phyloP scores from a whole-genome alignment of 2,329 filamentous ascomycete species.

The Amauroascus verrucosus region DNA sequence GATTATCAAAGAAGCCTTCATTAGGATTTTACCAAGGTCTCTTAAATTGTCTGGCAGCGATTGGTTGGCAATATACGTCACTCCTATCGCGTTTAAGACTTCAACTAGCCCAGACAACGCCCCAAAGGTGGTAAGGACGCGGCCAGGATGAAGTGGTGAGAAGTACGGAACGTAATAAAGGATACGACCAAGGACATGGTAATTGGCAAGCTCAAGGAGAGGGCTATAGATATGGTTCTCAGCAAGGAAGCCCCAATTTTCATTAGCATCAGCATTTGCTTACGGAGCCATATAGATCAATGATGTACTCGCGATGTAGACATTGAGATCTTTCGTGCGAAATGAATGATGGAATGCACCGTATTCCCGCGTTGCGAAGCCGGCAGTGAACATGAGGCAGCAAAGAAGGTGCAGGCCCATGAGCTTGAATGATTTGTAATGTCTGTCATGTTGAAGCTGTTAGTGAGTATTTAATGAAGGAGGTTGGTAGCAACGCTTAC shows the following conservation, averaged over 20 bases:
- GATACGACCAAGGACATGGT: constrained; percentile 50
- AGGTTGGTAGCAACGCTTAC: constrained; percentile 34
- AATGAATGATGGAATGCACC: constrained; percentile 44
- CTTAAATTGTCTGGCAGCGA: constrained; percentile 46
- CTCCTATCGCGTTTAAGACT: constrained; percentile 41
- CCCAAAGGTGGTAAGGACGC: constrained; percentile 38
- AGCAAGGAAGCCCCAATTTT: not conserved
- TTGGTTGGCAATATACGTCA: constrained; percentile 33
- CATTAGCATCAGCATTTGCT: constrained; percentile 8
- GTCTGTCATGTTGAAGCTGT: constrained; percentile 29
- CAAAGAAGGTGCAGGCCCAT: constrained; percentile 47
- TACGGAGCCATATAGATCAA: constrained; percentile 32
- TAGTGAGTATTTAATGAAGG: not conserved
- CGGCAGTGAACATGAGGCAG: constrained; percentile 45
- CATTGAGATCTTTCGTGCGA: constrained; percentile 23
- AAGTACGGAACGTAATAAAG: constrained; percentile 53
- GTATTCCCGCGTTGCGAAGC: constrained; percentile 46
- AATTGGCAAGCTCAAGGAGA: constrained; percentile 52
- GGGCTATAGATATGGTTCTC: constrained; percentile 34
- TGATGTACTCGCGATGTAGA: constrained; percentile 38
- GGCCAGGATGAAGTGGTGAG: constrained; percentile 35
- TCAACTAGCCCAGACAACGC: constrained; percentile 42
- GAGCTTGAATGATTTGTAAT: constrained; percentile 48
- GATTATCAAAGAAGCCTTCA: constrained; percentile 41
- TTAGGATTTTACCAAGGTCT: constrained; percentile 34